Base-by-base conservation (phyloP, 805 yeast species). In the Nakazawaea holstii region DNA sequence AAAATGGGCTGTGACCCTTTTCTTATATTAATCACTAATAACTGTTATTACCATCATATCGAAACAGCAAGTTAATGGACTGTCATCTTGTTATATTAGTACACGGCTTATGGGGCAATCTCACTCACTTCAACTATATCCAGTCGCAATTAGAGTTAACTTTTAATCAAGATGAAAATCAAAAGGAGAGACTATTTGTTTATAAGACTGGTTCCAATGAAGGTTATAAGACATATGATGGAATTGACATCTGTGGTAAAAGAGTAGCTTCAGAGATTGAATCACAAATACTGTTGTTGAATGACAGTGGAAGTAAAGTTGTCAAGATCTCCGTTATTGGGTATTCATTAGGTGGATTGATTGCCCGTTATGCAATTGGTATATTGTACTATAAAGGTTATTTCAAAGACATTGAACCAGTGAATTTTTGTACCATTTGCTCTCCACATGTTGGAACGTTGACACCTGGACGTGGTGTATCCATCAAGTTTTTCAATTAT, bases 261-360 rank as follows among this genome's bases (percentile, higher is more conserved):
- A 69, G 95, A 20, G 84, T 87, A 7, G 80, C 85, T 1, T 74
- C 74, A 45, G 96, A 89, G 62, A 80, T 89, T 42, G 60, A 68
- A 15, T 54, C 51, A 1, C 70, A 71, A 55, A 65, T 78, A 15
- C 53, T 55, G 4, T 38, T 39, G 17, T 41, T 55, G 48, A 54
- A 49, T 31, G 50, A 42, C n/a, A 56, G 59, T 11, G 63, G 60
- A n/a, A 39, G 40, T n/a, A 54, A 50, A 13, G 87, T 88, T 9
- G 69, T 72, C n/a, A 79, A 82, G 55, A 72, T 92, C 43, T 87
- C 95, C 45, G 69, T 90, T 35, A 72, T 87, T 6, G 97, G 97
- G 1, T 91, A 90, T 60, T 90, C 97, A 0, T 68, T 91, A 51
- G 97, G 97, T 30, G 97, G 97, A 0, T 64, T 91, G 17, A 80